phyloP scores from a whole-genome alignment of 2,329 filamentous ascomycete genomes.

The Scedosporium boydii region DNA sequence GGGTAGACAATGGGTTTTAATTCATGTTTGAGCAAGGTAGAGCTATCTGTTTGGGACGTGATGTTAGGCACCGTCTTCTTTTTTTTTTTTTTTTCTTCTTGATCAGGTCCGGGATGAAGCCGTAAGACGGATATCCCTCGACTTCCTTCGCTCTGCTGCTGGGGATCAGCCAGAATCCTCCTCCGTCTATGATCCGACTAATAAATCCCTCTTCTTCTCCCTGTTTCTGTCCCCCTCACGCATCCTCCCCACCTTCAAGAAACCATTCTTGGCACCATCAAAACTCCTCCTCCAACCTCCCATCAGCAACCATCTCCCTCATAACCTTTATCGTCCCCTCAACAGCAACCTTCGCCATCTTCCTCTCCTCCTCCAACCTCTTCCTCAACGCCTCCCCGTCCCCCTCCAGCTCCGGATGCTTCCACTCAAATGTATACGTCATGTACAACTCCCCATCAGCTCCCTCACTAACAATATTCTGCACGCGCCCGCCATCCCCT shows the following conservation, averaged over 20 bases:
- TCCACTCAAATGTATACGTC: slow-evolving; percentile 27
- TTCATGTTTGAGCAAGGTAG: no score
- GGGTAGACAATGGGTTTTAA: no score
- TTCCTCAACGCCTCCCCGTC: slow-evolving; percentile 11
- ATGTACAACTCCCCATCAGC: slow-evolving; percentile 18
- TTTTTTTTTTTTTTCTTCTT: not conserved
- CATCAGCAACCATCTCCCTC: slow-evolving; percentile 5
- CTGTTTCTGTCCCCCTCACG: not conserved
- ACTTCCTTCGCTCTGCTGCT: no score
- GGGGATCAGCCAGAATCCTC: no score
- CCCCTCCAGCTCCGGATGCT: slow-evolving; percentile 17
- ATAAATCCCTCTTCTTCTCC: not conserved
- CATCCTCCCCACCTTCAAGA: no score
- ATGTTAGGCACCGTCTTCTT: not conserved
- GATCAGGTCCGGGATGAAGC: no score
- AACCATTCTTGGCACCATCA: no score
- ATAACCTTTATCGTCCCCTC: slow-evolving; percentile 13
- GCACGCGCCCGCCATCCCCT: slow-evolving; percentile 23
- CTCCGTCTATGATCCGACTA: no score
- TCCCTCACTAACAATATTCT: slow-evolving; percentile 22
- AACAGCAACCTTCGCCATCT: slow-evolving; percentile 12
- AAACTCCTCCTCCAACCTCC: not conserved
- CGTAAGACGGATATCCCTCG: no score
- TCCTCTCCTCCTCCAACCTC: slow-evolving; percentile 13
- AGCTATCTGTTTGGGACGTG: no score